Percentiles rank a stretch among this genome's conserved stretches.
phyloP scores from a whole-genome alignment of 495 filamentous ascomycete species.

The Thozetella sp. region DNA sequence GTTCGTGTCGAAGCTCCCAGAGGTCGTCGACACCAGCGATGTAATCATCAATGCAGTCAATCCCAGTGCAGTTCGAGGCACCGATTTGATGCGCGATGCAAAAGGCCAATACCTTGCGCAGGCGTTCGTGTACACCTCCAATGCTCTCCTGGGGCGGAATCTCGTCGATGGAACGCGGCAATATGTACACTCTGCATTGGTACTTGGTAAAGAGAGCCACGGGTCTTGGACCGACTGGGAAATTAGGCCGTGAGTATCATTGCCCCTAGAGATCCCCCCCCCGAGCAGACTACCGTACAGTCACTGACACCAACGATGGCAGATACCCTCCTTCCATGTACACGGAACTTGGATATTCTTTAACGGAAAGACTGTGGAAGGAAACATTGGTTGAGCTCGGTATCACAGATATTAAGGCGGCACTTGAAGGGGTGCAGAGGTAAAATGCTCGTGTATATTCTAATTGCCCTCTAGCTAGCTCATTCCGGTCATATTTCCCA shows the following conservation, averaged over 20 bases:
- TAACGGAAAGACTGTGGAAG: slow-evolving; percentile 33
- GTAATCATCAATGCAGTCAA: slow-evolving; percentile 42
- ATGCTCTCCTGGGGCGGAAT: slow-evolving; percentile 22
- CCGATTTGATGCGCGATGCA: slow-evolving; percentile 25
- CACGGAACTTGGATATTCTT: slow-evolving; percentile 29
- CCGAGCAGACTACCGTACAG: neutral
- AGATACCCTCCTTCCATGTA: slow-evolving; percentile 27
- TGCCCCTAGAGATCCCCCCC: neutral
- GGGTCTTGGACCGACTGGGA: slow-evolving; percentile 39
- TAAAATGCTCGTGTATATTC: no score
- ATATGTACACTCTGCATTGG: slow-evolving; percentile 35
- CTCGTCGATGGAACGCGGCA: slow-evolving; percentile 28
- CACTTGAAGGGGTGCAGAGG: neutral
- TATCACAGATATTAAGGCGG: neutral
- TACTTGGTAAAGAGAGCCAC: slow-evolving; percentile 42
- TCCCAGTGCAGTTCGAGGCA: slow-evolving; percentile 33
- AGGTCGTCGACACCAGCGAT: slow-evolving; percentile 30
- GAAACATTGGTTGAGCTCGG: slow-evolving; percentile 42
- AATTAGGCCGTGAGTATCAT: slow-evolving; percentile 34
- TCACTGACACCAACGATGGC: neutral
- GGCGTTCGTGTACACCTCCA: slow-evolving; percentile 9
- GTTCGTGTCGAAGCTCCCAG: slow-evolving; percentile 33
- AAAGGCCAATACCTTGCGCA: neutral
- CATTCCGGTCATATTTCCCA: no score
- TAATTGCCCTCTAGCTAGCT: no score